Evolutionary conservation across 108 stramenopile genomes (phyloP), one percentile per base, ranked within the genome.

Genomic region (Chaetoceros muelleri): DNA sequence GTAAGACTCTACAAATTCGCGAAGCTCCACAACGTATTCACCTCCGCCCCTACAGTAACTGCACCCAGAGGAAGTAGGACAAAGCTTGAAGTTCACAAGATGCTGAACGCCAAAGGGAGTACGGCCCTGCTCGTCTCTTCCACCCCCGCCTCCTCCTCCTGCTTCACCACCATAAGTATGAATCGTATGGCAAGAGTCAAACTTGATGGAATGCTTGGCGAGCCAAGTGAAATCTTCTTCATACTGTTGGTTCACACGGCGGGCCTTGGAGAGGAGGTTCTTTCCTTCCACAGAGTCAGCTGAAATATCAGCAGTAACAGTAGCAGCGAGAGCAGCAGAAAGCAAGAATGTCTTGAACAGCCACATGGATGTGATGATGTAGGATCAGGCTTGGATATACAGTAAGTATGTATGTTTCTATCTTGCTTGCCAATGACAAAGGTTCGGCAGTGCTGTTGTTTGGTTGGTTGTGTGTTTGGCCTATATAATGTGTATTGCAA

Each of bases 81-180:
- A 74, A 26, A 74, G 69, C 48, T 61, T 66, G 56, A 74, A 74
- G 30, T 70, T 65, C 24, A 70, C 73, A 22, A 74, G 66, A 23
- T 24, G 28, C 31, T 65, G 52, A 40, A 13, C 13, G 13, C 83
- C 80, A 46, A 40, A 40, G 13, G 34, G 34, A 40, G 34, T 10
- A 1, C 30, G 34, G 2, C 0, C 13, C 53, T 55, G 34, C 40
- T 22, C 23, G 19, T 19, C 17, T 0, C 2, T 29, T 5, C 53
- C 34, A 10, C 8, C 53, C 53, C 44, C 53, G 17, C 34, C 34
- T 17, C 31, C 17, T 0, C 2, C 53, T 5, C 53, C 34, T 40
- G 34, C 53, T 34, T 55, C 53, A 13, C 34, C 34, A 5, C 34
- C 34, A 13, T 45, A 55, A 44, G 53, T 34, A 44, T 44, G 17